Percentiles rank a stretch among this genome's conserved stretches.
These are phyloP conservation scores for Stenogyne calaminthoides DNA, from an alignment of 305 asterid genomes.

Conservation along the genomic window DNA sequence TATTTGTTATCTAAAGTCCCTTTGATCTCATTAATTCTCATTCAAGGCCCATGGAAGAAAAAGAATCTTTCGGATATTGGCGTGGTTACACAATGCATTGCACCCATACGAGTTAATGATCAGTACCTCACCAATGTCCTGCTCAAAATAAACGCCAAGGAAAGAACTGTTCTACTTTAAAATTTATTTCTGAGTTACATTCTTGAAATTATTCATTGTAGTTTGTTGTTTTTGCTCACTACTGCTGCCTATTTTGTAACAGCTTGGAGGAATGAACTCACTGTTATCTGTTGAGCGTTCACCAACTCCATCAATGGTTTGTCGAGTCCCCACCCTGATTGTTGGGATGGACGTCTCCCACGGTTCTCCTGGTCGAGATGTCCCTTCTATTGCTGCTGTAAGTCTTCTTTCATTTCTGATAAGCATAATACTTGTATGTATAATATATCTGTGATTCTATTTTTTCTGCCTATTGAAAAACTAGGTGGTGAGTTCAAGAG, in stretches of 20 bases:
- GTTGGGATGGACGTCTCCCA: slow-evolving; percentile 93
- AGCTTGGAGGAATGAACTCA: slow-evolving; percentile 85
- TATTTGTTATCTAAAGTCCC: neutral
- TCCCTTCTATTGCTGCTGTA: slow-evolving; percentile 85
- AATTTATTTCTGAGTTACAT: neutral
- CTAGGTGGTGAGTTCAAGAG: slow-evolving; percentile 76
- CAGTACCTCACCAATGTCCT: slow-evolving; percentile 71
- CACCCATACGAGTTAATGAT: slow-evolving; percentile 58
- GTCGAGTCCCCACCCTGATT: slow-evolving; percentile 59
- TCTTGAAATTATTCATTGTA: neutral
- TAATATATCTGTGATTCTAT: neutral
- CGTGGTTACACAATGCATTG: slow-evolving; percentile 66
- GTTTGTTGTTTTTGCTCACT: neutral
- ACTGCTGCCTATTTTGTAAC: slow-evolving; percentile 10
- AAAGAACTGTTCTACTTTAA: slow-evolving; percentile 4
- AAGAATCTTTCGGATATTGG: slow-evolving; percentile 55
- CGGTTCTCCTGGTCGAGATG: slow-evolving; percentile 78
- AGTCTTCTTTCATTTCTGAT: neutral
- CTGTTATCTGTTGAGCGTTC: slow-evolving; percentile 46
- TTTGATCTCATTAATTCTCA: neutral
- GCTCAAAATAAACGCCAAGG: slow-evolving; percentile 79
- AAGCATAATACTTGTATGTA: neutral
- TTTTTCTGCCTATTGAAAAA: slow-evolving; percentile 5
- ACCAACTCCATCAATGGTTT: slow-evolving; percentile 50
- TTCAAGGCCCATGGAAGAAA: slow-evolving; percentile 79